These are phyloP conservation scores for Elaeis oleifera DNA, from an alignment of 202 grass and related monocot genomes.

Conservation along the genomic window DNA sequence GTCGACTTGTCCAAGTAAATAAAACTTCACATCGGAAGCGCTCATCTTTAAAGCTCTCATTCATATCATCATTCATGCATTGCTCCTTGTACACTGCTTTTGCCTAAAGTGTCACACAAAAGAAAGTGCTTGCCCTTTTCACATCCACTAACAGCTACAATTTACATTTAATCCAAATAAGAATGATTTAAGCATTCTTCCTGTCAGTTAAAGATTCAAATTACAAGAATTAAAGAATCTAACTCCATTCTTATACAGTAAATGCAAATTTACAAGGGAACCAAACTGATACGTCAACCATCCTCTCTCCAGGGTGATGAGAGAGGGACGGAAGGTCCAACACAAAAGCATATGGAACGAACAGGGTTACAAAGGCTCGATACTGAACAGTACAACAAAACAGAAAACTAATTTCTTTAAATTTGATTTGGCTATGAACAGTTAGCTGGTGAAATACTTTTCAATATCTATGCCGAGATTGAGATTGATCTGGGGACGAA, in stretches of 20 bases:
- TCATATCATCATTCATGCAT: too few relatives aligned
- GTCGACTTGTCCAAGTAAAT: too few relatives aligned
- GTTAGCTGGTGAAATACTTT: slow-evolving; percentile 32
- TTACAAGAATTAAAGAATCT: too few relatives aligned
- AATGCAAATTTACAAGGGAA: slow-evolving; percentile 34
- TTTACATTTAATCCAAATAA: slow-evolving; percentile 18
- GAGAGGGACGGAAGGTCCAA: slow-evolving; percentile 32
- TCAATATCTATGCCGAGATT: slow-evolving; percentile 72
- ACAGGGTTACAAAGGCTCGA: slow-evolving; percentile 36
- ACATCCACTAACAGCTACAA: slow-evolving; percentile 9
- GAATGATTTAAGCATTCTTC: too few relatives aligned
- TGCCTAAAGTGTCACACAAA: too few relatives aligned
- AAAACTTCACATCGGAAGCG: too few relatives aligned
- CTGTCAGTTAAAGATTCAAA: too few relatives aligned
- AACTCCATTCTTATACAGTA: background rate
- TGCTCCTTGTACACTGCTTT: too few relatives aligned
- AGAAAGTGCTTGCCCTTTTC: too few relatives aligned
- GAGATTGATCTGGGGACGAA: slow-evolving; percentile 72
- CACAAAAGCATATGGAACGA: slow-evolving; percentile 36
- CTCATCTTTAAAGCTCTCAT: too few relatives aligned
- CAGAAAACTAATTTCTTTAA: slow-evolving; percentile 37
- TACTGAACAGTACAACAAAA: slow-evolving; percentile 40
- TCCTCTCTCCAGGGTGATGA: slow-evolving; percentile 21
- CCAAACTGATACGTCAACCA: slow-evolving; percentile 31
- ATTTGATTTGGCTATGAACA: slow-evolving; percentile 41